These are phyloP conservation scores for Phytophthora pisi DNA, from an alignment of 352 stramenopile species.

Conservation along the genomic window DNA sequence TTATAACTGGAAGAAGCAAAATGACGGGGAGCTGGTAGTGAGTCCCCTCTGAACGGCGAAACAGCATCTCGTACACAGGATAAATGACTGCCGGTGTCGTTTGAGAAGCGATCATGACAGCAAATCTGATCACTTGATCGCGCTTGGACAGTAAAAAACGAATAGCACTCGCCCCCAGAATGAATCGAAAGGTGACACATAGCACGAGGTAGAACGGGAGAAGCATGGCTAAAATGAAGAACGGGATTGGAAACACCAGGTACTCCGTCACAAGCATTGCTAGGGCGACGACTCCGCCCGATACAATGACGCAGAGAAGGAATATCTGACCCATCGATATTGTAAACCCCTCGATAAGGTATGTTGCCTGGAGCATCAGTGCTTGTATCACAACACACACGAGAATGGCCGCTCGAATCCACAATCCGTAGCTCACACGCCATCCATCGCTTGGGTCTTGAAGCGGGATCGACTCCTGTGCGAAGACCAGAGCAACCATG, in stretches of 20 bases:
- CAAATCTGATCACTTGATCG: not conserved
- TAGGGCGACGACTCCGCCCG: not conserved
- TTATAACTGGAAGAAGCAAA: not conserved
- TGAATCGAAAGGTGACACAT: not conserved
- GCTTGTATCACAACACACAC: not conserved
- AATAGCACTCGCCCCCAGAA: not conserved
- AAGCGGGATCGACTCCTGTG: constrained; percentile 2
- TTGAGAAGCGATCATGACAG: not conserved
- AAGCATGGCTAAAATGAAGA: constrained; percentile 2
- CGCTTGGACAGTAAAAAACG: not conserved
- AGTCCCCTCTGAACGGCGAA: not conserved
- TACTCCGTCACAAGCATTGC: not conserved
- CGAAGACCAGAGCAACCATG: constrained; percentile 1
- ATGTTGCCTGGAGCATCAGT: not conserved
- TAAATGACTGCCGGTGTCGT: not conserved
- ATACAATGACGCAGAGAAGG: not conserved
- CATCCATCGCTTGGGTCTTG: not conserved
- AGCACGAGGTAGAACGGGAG: constrained; percentile 1
- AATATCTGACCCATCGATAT: not conserved
- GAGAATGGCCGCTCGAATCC: constrained; percentile 2
- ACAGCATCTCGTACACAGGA: not conserved
- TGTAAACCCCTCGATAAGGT: constrained; percentile 8
- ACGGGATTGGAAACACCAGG: constrained; percentile 9
- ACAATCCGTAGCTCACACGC: constrained; percentile 1
- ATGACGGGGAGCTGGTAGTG: not conserved